Evolutionary conservation across 257 asterid genomes (phyloP), one percentile per base, ranked within the genome.

Genomic region (Rehmannia glutinosa): DNA sequence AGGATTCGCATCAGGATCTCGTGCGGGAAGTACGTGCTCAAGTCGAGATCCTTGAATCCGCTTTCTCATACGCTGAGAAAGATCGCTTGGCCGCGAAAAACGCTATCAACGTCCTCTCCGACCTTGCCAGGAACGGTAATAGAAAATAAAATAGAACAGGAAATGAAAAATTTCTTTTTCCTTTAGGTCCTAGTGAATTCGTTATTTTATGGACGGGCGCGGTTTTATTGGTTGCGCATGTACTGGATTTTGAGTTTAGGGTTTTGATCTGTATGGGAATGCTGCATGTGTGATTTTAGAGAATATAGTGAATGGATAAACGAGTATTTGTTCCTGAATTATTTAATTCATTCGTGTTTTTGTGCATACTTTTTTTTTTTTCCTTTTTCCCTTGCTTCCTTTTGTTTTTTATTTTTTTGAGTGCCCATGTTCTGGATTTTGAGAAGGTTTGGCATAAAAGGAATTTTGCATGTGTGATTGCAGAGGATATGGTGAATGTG

Each of bases 401-500:
- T n/a, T n/a, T n/a, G n/a, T n/a, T 28, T 55, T 25, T 7, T 52
- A 17, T 51, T 55, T 43, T 7, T 3, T 61, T 17, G 28, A 23
- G 60, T n/a, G 30, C 36, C 19, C 23, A 13, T 39, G 16, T 41
- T 58, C 32, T 35, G 54, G 36, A 41, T 66, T 8, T 73, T 20
- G 55, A 35, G 50, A 43, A 13, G 3, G 65, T 53, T 73, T 73
- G 77, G 74, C 25, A 42, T 58, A 39, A 32, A 49, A 42, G 6
- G 13, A 64, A 16, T 8, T 51, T 23, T 50, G 51, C 49, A 49
- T 73, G 57, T 64, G 41, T 75, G 63, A 62, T 60, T 75, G 73
- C 75, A 90, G 97, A 90, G 83, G 92, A 86, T 52, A 63, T 74
- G 36, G 97, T 82, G 69, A 78, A 84, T 71, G 75, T 73, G 64